phyloP scores from a whole-genome alignment of 1,139 yeast species.

The Debaryomyces udenii region DNA sequence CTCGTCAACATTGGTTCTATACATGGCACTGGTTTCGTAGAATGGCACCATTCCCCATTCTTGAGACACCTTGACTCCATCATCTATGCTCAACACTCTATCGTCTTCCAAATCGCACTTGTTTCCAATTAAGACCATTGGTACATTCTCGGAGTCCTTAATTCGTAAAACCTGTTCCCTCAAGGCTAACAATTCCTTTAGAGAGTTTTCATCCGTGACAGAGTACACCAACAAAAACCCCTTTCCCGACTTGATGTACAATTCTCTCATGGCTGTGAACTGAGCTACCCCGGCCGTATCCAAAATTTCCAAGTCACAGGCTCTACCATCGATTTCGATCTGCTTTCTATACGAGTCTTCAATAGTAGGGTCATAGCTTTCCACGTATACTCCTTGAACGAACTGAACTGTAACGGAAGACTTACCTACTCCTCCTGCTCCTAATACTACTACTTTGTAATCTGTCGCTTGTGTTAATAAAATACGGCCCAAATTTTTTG shows the following conservation, averaged over 20 bases:
- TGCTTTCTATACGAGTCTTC: constrained; percentile 87
- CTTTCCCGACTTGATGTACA: constrained; percentile 82
- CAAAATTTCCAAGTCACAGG: constrained; percentile 74
- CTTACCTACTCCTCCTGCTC: constrained; percentile 58
- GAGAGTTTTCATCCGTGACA: constrained; percentile 83
- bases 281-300: constrained; percentile 59
- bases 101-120: constrained; percentile 80
- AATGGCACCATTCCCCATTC: constrained; percentile 89
- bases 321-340: constrained; percentile 87
- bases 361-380: constrained; percentile 53
- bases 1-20: constrained; percentile 85
- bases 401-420: constrained; percentile 55
- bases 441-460: constrained; percentile 52
- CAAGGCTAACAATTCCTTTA: constrained; percentile 78
- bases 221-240: constrained; percentile 89
- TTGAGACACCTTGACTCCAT: constrained; percentile 80
- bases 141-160: constrained; percentile 76
- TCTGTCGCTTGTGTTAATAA: constrained; percentile 26
- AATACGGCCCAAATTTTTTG: background rate
- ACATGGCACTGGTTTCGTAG: constrained; percentile 92
- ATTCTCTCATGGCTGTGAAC: constrained; percentile 61
- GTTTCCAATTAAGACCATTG: constrained; percentile 87
- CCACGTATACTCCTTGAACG: constrained; percentile 55
- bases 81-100: constrained; percentile 75
- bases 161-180: constrained; percentile 89